phyloP scores from a whole-genome alignment of 305 asterid species.

The Lippia alba region DNA sequence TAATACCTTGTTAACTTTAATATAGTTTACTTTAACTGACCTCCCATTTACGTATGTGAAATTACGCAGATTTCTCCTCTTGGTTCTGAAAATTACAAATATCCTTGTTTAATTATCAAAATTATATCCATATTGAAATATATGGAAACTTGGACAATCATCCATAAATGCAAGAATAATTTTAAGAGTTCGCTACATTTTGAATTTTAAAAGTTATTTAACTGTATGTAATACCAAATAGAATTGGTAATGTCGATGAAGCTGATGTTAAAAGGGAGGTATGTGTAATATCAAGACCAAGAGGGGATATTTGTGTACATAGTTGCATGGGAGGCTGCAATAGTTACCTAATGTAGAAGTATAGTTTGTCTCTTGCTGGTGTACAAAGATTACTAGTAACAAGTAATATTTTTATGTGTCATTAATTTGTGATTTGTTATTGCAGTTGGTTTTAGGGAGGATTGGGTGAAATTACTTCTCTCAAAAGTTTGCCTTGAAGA shows the following conservation, averaged over 20 bases:
- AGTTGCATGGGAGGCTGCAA: not conserved
- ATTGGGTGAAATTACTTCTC: conserved; percentile 70
- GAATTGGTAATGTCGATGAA: too few relatives aligned
- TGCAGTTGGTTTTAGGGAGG: conserved; percentile 71
- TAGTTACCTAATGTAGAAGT: not conserved
- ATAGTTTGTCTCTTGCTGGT: conserved; percentile 11
- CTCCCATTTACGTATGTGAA: not conserved
- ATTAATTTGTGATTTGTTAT: conserved; percentile 19
- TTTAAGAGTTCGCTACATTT: too few relatives aligned
- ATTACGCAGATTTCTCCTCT: not conserved
- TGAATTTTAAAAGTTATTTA: too few relatives aligned
- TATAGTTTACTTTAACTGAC: not conserved
- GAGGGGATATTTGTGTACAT: not conserved
- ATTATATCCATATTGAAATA: too few relatives aligned
- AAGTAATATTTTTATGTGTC: not conserved
- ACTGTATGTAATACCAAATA: too few relatives aligned
- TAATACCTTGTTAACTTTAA: conserved; percentile 30
- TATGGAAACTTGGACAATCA: too few relatives aligned
- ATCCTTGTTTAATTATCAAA: not conserved
- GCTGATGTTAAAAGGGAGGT: not conserved
- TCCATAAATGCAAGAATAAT: too few relatives aligned
- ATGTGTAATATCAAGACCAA: not conserved
- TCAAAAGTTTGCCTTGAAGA: conserved; percentile 62
- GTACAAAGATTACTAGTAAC: not conserved
- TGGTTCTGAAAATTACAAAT: not conserved